Base-by-base conservation (phyloP, 192 early-diverging fungal genomes). In the Rhizoclosmatium sp. region DNA sequence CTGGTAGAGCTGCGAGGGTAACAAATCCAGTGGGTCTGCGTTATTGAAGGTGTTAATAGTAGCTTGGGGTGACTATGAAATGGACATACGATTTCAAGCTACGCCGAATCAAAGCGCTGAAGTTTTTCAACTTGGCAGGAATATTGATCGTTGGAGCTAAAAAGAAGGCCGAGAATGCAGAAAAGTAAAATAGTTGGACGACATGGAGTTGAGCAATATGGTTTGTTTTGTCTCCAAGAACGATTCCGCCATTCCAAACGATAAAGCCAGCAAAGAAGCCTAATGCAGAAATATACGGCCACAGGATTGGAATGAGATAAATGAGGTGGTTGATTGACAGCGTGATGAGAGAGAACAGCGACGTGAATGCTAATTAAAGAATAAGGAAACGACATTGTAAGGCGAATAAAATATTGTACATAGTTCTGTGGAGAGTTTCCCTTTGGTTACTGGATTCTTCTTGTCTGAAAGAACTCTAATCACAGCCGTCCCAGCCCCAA, bases 181-280 rank as follows among this genome's bases (percentile, higher is more conserved):
- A 16, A 87, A 93, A 98, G 83, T 99, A 99, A 44, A 95, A 87
- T 21, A 96, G 58, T 81, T 98, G 97, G 21, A 94, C 92, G 4
- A 96, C 64, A 81, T 99, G 95, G 42, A 93, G 39, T 16, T 85
- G 88, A 2, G 93, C 89, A 45, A 93, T 78, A 83, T 99, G 97
- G 79, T 98, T 93, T 3, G 89, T 78, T 70, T 89, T 89, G 86
- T 99, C 97, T 42, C 97, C 93, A 4, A 99, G 81, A 39, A 95
- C 95, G 60, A 99, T 94, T 3, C 96, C 94, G 0, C 86, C 86
- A 79, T 97, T 97, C 84, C 86, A 92, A 16, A 85, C 60, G 0
- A 99, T 78, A 86, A 96, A 98, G 3, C 42, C 82, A 1, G 62
- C 83, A 89, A 97, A 95, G 0, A 77, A 48, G 2, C 59, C 51